Conservation (phyloP, 83 land plant species). For the Thuja plicata region DNA sequence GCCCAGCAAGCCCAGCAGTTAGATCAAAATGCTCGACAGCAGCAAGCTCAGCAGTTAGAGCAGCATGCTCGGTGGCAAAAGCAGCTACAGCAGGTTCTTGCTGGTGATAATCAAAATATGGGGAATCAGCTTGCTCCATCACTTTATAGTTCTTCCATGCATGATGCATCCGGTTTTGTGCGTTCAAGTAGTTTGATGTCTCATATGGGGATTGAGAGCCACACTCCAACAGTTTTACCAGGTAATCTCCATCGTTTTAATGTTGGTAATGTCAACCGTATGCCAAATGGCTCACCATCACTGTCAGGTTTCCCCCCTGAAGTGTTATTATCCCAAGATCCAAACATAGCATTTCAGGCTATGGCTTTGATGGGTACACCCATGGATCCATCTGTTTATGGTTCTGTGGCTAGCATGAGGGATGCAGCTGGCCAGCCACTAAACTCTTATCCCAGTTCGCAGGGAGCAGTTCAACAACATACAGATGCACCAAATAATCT, state of each 20-base stretch:
- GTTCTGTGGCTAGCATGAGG: constrained; percentile 37
- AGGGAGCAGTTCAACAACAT: constrained; percentile 13
- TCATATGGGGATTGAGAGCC: constrained; percentile 18
- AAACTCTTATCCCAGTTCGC: constrained; percentile 25
- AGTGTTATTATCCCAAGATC: constrained; percentile 28
- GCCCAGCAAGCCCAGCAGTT: constrained; percentile 10
- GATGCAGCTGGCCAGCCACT: constrained; percentile 13
- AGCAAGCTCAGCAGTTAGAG: constrained; percentile 17
- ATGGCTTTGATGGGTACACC: constrained; percentile 50
- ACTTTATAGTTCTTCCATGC: constrained; percentile 31
- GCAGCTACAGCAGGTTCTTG: constrained; percentile 27
- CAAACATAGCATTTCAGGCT: constrained; percentile 24
- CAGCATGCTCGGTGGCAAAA: constrained; percentile 28
- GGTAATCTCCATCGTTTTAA: constrained; percentile 22
- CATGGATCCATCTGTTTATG: constrained; percentile 46
- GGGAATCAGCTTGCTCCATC: constrained; percentile 23
- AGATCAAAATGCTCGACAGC: constrained; percentile 12
- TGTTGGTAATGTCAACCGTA: constrained; percentile 31
- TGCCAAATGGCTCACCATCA: constrained; percentile 22
- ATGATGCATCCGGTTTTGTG: constrained; percentile 26
- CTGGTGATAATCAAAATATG: constrained; percentile 24
- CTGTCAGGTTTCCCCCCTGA: constrained; percentile 46
- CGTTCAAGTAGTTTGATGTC: constrained; percentile 23
- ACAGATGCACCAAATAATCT: constrained; percentile 11
- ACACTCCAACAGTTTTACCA: neutral